phyloP scores from a whole-genome alignment of 768 basidiomycete genomes.

The Hericium erinaceus region DNA sequence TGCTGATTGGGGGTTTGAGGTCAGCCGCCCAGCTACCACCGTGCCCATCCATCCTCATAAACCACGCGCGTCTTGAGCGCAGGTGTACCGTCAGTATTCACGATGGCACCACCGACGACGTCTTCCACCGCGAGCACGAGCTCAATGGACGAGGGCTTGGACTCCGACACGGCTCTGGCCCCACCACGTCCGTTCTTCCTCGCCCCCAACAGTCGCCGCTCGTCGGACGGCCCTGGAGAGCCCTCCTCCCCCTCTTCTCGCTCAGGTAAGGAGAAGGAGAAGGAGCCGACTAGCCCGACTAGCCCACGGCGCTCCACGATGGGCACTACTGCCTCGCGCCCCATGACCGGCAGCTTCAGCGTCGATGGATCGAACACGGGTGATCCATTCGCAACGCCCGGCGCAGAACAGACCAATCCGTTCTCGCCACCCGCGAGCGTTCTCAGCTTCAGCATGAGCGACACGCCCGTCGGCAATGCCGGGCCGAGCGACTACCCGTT shows the following conservation, averaged over 20 bases:
- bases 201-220: not conserved
- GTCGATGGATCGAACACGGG: not conserved
- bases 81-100: too few relatives aligned
- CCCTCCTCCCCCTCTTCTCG: not conserved
- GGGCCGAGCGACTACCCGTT: conserved; percentile 26
- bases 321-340: not conserved
- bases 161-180: not conserved
- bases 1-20: too few relatives aligned
- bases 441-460: conserved; percentile 16
- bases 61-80: too few relatives aligned
- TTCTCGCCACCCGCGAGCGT: conserved; percentile 2
- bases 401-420: conserved; percentile 4
- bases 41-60: too few relatives aligned
- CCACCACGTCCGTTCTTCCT: not conserved
- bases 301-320: too few relatives aligned
- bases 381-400: conserved; percentile 5
- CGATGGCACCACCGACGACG: not conserved
- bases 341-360: not conserved
- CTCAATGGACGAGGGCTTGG: not conserved
- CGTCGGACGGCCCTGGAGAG: not conserved
- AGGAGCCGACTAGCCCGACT: too few relatives aligned
- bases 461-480: conserved; percentile 17
- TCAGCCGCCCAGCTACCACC: too few relatives aligned
- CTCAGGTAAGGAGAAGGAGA: not conserved
- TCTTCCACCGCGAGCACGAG: not conserved